Conservation (phyloP, 495 filamentous ascomycete genomes). For the Cudoniella acicularis region DNA sequence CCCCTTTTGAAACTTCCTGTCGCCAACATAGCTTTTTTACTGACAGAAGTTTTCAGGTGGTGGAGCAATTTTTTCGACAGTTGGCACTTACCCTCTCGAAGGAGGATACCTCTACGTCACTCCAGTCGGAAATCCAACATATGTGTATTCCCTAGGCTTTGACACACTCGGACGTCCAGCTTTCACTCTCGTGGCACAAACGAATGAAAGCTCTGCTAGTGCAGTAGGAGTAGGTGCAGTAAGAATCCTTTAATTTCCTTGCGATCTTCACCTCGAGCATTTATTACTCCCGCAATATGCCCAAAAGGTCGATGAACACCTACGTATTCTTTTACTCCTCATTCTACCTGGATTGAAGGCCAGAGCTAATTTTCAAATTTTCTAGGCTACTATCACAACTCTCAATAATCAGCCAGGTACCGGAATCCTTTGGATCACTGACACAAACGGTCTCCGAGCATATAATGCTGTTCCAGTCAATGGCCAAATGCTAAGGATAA, state of each 20-base stretch:
- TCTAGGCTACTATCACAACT: conserved; percentile 35
- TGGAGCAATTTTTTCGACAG: conserved; percentile 21
- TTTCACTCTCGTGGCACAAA: conserved; percentile 34
- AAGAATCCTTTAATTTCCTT: background rate
- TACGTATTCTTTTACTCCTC: background rate
- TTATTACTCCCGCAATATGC: conserved; percentile 12
- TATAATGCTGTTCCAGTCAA: conserved; percentile 35
- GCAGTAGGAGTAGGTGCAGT: conserved; percentile 32
- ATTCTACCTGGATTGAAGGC: background rate
- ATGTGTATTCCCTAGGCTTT: conserved; percentile 35
- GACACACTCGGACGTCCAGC: conserved; percentile 31
- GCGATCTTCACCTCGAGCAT: conserved; percentile 6
- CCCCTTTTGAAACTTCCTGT: conserved; percentile 18
- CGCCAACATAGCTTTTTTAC: background rate
- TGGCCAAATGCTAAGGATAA: conserved; percentile 35
- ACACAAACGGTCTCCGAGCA: conserved; percentile 34
- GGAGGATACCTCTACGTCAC: conserved; percentile 45
- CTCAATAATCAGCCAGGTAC: conserved; percentile 34
- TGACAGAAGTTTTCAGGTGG: conserved; percentile 22
- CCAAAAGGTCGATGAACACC: background rate
- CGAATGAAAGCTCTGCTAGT: conserved; percentile 31
- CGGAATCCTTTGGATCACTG: conserved; percentile 33
- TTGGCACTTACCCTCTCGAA: conserved; percentile 41
- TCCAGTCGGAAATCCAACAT: conserved; percentile 31
- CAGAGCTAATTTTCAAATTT: background rate